Percentiles rank a stretch among this genome's conserved stretches.
Evolutionary conservation across 495 filamentous ascomycete species (phyloP).

Genomic region (Lasiosphaeria hispida): DNA sequence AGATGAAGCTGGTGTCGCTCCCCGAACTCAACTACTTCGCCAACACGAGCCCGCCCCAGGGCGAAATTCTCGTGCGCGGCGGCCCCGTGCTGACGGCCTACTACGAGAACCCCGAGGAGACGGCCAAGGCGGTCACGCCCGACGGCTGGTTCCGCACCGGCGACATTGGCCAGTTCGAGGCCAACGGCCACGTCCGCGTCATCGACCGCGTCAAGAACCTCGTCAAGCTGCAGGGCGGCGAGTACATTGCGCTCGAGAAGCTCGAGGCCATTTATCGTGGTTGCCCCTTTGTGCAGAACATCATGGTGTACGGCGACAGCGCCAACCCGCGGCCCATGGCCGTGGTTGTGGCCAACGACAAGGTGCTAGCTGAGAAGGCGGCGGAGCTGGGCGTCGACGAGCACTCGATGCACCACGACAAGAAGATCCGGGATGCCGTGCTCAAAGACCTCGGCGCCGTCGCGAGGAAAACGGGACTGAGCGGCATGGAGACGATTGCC

Average conservation of each 20-base stretch:
- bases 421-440: slow-evolving; percentile 50
- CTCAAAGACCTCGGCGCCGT: slow-evolving; percentile 53
- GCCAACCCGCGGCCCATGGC: slow-evolving; percentile 54
- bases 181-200: slow-evolving; percentile 74
- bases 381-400: slow-evolving; percentile 49
- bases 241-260: slow-evolving; percentile 67
- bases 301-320: slow-evolving; percentile 58
- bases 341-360: slow-evolving; percentile 56
- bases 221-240: slow-evolving; percentile 63
- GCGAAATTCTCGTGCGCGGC: slow-evolving; percentile 80
- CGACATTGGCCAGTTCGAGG: slow-evolving; percentile 75
- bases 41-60: slow-evolving; percentile 74
- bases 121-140: slow-evolving; percentile 69
- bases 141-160: slow-evolving; percentile 95
- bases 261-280: slow-evolving; percentile 64
- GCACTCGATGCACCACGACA: slow-evolving; percentile 40
- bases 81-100: slow-evolving; percentile 69
- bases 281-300: slow-evolving; percentile 51
- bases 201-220: slow-evolving; percentile 90
- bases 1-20: slow-evolving; percentile 73
- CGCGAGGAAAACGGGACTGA: slow-evolving; percentile 52
- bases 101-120: slow-evolving; percentile 79
- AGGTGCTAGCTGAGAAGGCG: slow-evolving; percentile 51
- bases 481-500: slow-evolving; percentile 55
- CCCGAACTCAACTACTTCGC: slow-evolving; percentile 85